Evolutionary conservation across 140 eudicot genomes (phyloP), one percentile per base, ranked within the genome.

Genomic region (Stevia rebaudiana): DNA sequence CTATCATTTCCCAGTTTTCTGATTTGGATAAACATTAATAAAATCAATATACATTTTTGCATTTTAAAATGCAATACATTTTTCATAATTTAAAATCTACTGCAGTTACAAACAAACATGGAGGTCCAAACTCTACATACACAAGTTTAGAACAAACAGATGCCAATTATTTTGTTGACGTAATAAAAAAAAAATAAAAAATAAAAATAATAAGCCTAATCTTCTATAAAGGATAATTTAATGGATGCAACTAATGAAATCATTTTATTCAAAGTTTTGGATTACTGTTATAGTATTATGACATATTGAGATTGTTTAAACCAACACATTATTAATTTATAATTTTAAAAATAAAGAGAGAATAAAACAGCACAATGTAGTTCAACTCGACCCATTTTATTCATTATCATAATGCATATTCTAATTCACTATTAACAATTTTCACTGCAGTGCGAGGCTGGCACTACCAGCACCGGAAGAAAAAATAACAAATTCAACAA

Each of bases 381-480:
- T 16, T 13, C 16, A 41, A 41, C 47, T 17, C 17, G 6, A 41
- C 16, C 47, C 33, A 61, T 57, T 52, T 35, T 61, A 71, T 2
- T 51, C 69, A 54, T 69, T 46, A 46, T 51, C 69, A 54, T 57
- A 37, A 46, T 5, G 5, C 46, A 28, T 21, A 73, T 33, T 44
- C 23, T 49, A 9, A 18, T 39, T 46, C 56, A 64, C 70, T 71
- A 35, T 62, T 77, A 23, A 63, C 66, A 9, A 23, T 61, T 55
- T 72, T 23, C 6, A 23, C 53, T 78, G 67, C 87, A 92, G 99
- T 78, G 99, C 96, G 62, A 83, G 99, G 70, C 91, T 92, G 50
- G 81, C 86, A 28, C 80, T 92, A 36, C 99, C 99, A 47, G 95
- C 88, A 61, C 87, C 95, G 48, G 89, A 83, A 69, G 95, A 81